Conservation (phyloP, 495 filamentous ascomycete species). For the Aspergillus nidulans region DNA sequence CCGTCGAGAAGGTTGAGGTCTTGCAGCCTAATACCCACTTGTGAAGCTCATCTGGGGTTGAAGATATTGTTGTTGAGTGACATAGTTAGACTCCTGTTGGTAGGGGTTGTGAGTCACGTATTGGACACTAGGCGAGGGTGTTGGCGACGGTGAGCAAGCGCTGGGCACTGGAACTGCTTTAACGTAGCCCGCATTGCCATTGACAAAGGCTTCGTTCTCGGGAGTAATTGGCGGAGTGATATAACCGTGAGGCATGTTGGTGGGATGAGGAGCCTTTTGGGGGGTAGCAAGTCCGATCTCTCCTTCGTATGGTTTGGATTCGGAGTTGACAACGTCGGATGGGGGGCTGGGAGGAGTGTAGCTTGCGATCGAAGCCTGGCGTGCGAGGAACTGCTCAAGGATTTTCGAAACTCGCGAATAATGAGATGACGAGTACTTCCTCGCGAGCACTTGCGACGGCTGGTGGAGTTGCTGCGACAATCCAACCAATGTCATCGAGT, state of each 20-base stretch:
- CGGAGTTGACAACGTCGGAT: constrained; percentile 48
- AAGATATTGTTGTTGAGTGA: constrained; percentile 33
- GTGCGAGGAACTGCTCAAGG: constrained; percentile 80
- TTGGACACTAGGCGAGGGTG: constrained; percentile 35
- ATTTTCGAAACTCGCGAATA: constrained; percentile 76
- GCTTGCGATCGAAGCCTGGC: constrained; percentile 71
- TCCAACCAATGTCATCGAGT: constrained; percentile 70
- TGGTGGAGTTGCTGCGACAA: constrained; percentile 81
- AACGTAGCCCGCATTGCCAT: constrained; percentile 26
- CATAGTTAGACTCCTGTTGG: constrained; percentile 34
- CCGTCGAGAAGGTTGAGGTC: constrained; percentile 7
- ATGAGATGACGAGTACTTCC: constrained; percentile 83
- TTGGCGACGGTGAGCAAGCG: constrained; percentile 38
- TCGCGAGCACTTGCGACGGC: constrained; percentile 77
- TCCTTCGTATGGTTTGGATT: constrained; percentile 49
- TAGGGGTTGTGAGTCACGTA: constrained; percentile 38
- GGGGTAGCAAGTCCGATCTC: constrained; percentile 69
- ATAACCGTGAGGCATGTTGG: constrained; percentile 71
- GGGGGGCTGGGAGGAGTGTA: constrained; percentile 70
- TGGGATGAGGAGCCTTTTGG: constrained; percentile 67
- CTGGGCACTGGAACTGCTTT: constrained; percentile 23
- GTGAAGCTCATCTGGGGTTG: constrained; percentile 37
- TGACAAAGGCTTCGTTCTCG: constrained; percentile 62
- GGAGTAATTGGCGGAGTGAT: constrained; percentile 95
- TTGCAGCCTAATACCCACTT: constrained; percentile 28